Evolutionary conservation across 2,329 filamentous ascomycete genomes (phyloP), one percentile per base, ranked within the genome.

Genomic region (Xylaria polymorpha): DNA sequence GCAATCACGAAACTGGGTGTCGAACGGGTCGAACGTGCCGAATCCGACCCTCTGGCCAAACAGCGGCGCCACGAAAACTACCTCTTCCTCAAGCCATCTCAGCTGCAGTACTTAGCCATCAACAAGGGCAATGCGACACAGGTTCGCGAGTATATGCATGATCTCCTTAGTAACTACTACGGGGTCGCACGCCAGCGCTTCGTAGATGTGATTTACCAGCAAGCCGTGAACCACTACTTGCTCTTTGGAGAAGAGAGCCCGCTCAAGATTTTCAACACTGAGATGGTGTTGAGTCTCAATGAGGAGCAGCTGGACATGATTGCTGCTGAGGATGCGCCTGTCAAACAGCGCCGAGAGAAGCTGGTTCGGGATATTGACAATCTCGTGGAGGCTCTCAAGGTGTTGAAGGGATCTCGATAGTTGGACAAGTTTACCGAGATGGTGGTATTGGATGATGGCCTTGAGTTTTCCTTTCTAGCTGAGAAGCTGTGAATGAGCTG

Each of bases 141-240:
- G 48, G 77, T 79, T 0, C 72, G 82, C 3, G 80, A 86, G 41
- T 83, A 89, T 2, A 61, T 69, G 4, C 87, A 91, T 64, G 86
- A 92, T 67, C 85, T 87, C 1, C 80, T 92, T 0, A 77, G 82
- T 35, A 82, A 85, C 1, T 92, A 90, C 77, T 92, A 92, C 80
- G 83, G 87, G 32, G 85, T 91, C 1, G 83, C 88, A 0, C 82
- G 81, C 14, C 86, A 87, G 73, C 85, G 89, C 0, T 91, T 93
- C 66, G 84, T 91, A 1, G 90, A 93, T 72, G 85, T 82, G 3
- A 77, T 93, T 1, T 88, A 83, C 73, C 84, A 85, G 69, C 90
- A 92, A 70, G 87, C 84, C 0, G 80, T 87, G 1, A 84, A 86
- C 51, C 79, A 88, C 73, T 82, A 83, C 67, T 81, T 92, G 0